phyloP scores from a whole-genome alignment of 2,329 filamentous ascomycete species.

The Xylariaceae sp. region DNA sequence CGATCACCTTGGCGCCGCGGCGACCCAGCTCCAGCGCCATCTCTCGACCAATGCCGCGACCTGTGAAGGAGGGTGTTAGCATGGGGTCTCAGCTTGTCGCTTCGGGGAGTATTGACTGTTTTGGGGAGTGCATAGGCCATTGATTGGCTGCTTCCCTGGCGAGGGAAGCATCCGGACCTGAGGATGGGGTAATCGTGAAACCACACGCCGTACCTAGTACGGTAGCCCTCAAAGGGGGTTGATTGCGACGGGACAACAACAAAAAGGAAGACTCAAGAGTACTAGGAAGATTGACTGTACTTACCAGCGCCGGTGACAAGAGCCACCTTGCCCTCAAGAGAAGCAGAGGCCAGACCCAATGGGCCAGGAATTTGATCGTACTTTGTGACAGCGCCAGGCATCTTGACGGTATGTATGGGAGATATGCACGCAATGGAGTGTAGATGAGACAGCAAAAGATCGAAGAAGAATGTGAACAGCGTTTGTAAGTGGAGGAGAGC shows the following conservation, averaged over 20 bases:
- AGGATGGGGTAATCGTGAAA: constrained; percentile 21
- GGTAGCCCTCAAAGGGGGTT: not conserved
- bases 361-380: constrained; percentile 37
- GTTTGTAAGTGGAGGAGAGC: not conserved
- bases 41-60: constrained; percentile 60
- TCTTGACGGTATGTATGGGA: constrained; percentile 23
- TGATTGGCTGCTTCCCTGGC: constrained; percentile 12
- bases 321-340: constrained; percentile 37
- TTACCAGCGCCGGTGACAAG: constrained; percentile 37
- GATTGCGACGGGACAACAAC: not conserved
- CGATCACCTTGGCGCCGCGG: constrained; percentile 60
- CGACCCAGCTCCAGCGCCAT: constrained; percentile 62
- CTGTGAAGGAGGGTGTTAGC: constrained; percentile 30
- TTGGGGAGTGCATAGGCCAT: not conserved
- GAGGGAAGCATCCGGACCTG: constrained; percentile 22
- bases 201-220: constrained; percentile 1
- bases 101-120: constrained; percentile 7
- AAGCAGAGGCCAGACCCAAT: constrained; percentile 36
- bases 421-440: not conserved
- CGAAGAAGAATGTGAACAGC: not conserved
- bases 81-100: not conserved
- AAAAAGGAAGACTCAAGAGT: not conserved
- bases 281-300: constrained; percentile 16
- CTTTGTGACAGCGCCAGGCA: constrained; percentile 34
- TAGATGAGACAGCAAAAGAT: constrained; percentile 11